Evolutionary conservation across 306 rosid genomes (phyloP), one percentile per base, ranked within the genome.

Genomic region (Boehmeria nivea): DNA sequence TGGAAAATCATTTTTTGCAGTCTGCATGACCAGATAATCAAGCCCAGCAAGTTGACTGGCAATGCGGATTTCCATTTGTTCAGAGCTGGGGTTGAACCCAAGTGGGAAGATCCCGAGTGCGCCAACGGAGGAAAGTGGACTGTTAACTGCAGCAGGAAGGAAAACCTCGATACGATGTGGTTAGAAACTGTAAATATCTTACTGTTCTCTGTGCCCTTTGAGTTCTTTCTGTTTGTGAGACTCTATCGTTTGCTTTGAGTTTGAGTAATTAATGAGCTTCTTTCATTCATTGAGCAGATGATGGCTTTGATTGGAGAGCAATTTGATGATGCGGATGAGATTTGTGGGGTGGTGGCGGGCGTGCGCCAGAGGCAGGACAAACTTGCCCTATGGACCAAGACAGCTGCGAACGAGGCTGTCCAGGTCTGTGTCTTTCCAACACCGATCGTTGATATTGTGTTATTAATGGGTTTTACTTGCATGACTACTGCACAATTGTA

Each of bases 71-170:
- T 93, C 47, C 99, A 93, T 68, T 47, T 93, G 83, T 93, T 87
- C 71, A 85, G 76, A 78, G 58, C 83, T 67, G 96, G 99, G 65
- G 36, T 83, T 76, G 96, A 87, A 49, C 99, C 99, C 16, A 93
- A 93, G 57, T 93, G 96, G 96, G 99, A 93, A 80, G 99, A 87
- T 81, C 99, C 99, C 3, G 96, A 87, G 65, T 91, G 99, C 67
- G 94, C 96, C 38, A 77, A 8, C 73, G 99, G 99, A 69, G 99
- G 99, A 43, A 93, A 87, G 73, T 93, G 96, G 99, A 73, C 95
- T 60, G 73, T 74, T 43, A 20, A 60, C 46, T 73, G 73, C 80
- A 70, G 38, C 45, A 70, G 84, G 63, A 93, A 88, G 75, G 19
- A 77, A 22, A 66, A 7, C 68, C 94, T 93, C 51, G 99, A 93